Conservation (phyloP, 2,329 filamentous ascomycete species). For the Ascochyta pisi region DNA sequence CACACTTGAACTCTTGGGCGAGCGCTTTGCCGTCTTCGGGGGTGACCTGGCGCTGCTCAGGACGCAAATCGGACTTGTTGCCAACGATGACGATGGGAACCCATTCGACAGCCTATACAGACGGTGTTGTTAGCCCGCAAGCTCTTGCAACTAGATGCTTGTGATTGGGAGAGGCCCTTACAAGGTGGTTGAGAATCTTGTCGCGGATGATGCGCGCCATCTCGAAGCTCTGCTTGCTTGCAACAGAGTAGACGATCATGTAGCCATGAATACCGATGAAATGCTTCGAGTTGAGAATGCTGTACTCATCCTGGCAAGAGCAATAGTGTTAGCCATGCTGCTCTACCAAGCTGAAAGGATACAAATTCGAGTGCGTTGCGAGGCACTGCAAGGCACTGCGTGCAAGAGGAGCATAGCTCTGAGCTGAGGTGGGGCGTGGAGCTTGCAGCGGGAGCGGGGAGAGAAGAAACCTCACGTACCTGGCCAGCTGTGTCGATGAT, state of each 20-base stretch:
- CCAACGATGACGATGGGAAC: constrained; percentile 94
- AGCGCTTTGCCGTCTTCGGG: constrained; percentile 84
- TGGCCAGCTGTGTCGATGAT: constrained; percentile 98
- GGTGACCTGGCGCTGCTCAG: constrained; percentile 90
- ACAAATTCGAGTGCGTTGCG: not conserved
- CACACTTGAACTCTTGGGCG: constrained; percentile 86
- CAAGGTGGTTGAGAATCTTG: constrained; percentile 95
- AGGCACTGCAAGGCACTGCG: not conserved
- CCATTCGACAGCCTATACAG: constrained; percentile 79
- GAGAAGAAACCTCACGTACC: constrained; percentile 58
- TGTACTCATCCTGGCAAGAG: constrained; percentile 84
- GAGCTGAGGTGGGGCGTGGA: constrained; percentile 23
- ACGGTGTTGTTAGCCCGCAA: not conserved
- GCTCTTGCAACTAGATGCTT: not conserved
- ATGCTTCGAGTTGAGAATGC: constrained; percentile 96
- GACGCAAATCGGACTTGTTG: constrained; percentile 93
- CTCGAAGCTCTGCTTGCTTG: constrained; percentile 91
- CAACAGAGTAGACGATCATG: constrained; percentile 98
- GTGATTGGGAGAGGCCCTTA: constrained; percentile 54
- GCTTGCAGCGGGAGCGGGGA: constrained; percentile 20
- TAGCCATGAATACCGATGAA: constrained; percentile 99
- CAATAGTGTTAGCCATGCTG: constrained; percentile 30
- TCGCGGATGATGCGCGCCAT: constrained; percentile 96
- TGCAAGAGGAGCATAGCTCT: not conserved
- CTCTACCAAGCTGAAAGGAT: not conserved